Conservation (phyloP, 306 rosid genomes). For the Rosa rugosa region DNA sequence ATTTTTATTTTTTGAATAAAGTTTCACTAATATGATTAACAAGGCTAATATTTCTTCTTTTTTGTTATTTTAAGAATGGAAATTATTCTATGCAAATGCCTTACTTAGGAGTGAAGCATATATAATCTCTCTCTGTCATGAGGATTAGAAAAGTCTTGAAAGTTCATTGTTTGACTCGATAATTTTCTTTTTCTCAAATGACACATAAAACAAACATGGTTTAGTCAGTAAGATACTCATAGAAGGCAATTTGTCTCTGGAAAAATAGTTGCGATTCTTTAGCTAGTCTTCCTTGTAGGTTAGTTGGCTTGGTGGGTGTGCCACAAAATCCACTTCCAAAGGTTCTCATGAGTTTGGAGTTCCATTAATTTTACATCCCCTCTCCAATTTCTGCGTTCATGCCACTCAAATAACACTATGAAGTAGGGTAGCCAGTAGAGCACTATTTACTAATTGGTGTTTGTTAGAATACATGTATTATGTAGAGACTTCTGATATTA, state of each 20-base stretch:
- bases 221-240: neutral
- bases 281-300: neutral
- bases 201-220: neutral
- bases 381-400: constrained; percentile 8
- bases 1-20: too few species aligned
- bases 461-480: too few species aligned
- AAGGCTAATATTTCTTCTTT: neutral
- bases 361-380: constrained; percentile 3
- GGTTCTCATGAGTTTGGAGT: constrained; percentile 9
- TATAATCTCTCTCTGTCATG: neutral
- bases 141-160: neutral
- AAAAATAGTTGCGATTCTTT: neutral
- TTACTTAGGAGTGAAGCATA: neutral
- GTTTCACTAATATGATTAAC: neutral
- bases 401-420: neutral
- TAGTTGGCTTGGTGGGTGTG: constrained; percentile 10
- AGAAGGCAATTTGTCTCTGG: neutral
- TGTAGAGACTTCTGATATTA: too few species aligned
- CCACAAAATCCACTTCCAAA: constrained; percentile 21
- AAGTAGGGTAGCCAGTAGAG: too few species aligned
- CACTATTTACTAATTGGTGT: too few species aligned
- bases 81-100: too few species aligned
- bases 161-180: neutral
- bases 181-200: neutral
- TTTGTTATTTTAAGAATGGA: neutral